phyloP scores from a whole-genome alignment of 345 rosid genomes.

The Euphorbia lathyris region DNA sequence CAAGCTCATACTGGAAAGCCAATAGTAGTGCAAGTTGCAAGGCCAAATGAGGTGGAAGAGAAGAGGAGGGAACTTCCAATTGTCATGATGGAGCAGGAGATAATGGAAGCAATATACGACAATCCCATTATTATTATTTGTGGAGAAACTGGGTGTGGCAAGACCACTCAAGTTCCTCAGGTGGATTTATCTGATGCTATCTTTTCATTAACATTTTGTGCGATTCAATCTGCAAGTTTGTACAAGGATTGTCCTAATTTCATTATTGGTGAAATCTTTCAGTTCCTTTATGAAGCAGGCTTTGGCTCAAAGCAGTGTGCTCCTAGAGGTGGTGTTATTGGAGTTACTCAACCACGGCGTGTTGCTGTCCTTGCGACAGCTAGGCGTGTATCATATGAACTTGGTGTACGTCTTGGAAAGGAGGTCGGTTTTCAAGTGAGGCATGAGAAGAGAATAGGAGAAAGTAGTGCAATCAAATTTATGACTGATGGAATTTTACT shows the following conservation, averaged over 20 bases:
- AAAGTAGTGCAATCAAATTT: slow-evolving; percentile 69
- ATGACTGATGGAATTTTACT: slow-evolving; percentile 98
- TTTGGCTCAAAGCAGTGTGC: slow-evolving; percentile 56
- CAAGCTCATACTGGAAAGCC: slow-evolving; percentile 40
- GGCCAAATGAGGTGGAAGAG: slow-evolving; percentile 70
- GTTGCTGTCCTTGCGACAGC: slow-evolving; percentile 97
- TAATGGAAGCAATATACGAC: slow-evolving; percentile 85
- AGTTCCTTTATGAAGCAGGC: slow-evolving; percentile 96
- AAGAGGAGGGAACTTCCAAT: slow-evolving; percentile 84
- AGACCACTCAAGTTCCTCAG: slow-evolving; percentile 98
- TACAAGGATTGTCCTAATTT: slow-evolving; percentile 14
- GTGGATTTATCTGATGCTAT: slow-evolving; percentile 36
- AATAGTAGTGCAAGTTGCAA: slow-evolving; percentile 60
- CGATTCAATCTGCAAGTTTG: neutral
- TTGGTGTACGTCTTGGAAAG: slow-evolving; percentile 75
- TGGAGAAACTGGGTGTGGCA: slow-evolving; percentile 96
- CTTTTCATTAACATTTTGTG: slow-evolving; percentile 1
- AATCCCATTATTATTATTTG: slow-evolving; percentile 60
- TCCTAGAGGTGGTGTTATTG: slow-evolving; percentile 64
- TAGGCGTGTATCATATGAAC: slow-evolving; percentile 87
- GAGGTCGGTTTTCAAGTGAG: slow-evolving; percentile 97
- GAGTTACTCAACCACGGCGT: slow-evolving; percentile 96
- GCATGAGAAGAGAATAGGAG: slow-evolving; percentile 85
- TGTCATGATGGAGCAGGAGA: slow-evolving; percentile 98
- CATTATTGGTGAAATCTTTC: slow-evolving; percentile 21